phyloP scores from a whole-genome alignment of 352 stramenopile genomes.

The Globisporangium irregulare region DNA sequence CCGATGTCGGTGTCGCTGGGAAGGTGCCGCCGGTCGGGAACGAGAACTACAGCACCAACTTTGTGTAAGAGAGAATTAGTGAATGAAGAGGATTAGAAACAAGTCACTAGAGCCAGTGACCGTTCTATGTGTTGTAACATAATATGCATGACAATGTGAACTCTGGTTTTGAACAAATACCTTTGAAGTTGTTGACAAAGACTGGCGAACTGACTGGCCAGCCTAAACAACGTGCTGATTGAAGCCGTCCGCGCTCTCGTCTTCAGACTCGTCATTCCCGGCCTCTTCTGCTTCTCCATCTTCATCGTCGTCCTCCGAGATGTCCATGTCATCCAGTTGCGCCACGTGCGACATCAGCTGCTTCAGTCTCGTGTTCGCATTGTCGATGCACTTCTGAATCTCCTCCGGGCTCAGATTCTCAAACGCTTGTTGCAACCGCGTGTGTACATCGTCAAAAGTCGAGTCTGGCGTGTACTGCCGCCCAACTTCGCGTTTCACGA shows the following conservation, averaged over 20 bases:
- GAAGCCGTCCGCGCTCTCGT: neutral
- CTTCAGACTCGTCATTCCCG: neutral
- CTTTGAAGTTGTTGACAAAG: neutral
- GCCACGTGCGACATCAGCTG: slow-evolving; percentile 11
- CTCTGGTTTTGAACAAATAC: neutral
- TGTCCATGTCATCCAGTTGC: slow-evolving; percentile 5
- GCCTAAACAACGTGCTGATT: neutral
- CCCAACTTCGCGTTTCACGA: slow-evolving; percentile 9
- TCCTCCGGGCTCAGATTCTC: neutral
- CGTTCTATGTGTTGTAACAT: neutral
- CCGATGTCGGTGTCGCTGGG: neutral
- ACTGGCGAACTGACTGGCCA: neutral
- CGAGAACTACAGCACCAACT: slow-evolving; percentile 13
- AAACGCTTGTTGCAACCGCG: slow-evolving; percentile 7
- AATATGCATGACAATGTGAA: neutral
- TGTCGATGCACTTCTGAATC: slow-evolving; percentile 10
- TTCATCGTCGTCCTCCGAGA: neutral
- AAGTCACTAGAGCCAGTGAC: neutral
- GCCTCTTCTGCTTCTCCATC: neutral
- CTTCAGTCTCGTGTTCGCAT: slow-evolving; percentile 7
- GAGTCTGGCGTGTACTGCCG: slow-evolving; percentile 5
- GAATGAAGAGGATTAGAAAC: neutral
- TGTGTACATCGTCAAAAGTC: slow-evolving; percentile 5
- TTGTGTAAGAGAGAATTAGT: slow-evolving; percentile 1
- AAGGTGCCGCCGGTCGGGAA: neutral